Base-by-base conservation (phyloP, 768 basidiomycete genomes). In the Boletus rubescentipes region DNA sequence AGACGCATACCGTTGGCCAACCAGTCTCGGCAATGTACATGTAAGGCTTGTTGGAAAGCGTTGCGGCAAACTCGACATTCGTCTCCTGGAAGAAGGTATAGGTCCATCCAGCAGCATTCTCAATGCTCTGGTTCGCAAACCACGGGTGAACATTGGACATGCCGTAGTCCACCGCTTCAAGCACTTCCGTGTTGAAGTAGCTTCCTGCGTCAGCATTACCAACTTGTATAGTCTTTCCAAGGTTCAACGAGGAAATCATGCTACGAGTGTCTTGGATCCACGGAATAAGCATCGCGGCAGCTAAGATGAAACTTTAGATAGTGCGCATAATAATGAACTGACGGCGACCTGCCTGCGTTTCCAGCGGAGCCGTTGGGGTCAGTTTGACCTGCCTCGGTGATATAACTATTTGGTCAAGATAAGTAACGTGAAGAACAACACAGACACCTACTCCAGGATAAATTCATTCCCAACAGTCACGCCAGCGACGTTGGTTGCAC, bases 1-100 rank as follows among this genome's bases (percentile, higher is more conserved):
- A 16, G 29, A 41, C 14, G 63, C 79, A 46, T 70, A 89, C 88
- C 46, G 89, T 81, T 31, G 91, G 87, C 87, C 87, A 89, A 48
- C 90, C 90, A 14, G 94, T 97, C 77, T 99, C 97, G 1, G 96
- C 97, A 55, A 98, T 97, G 72, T 83, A 95, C 80, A 92, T 86
- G 41, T 76, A 66, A 0, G 94, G 93, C 5, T 81, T 77, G 68
- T 94, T 96, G 5, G 82, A n/a, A 20, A 89, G 75, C 0, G 58
- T 48, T 9, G 72, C 58, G 1, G 92, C 88, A n/a, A 73, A 65
- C 8, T 61, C 70, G 6, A 91, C 79, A 65, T 95, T 79, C n/a
- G 72, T 79, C 10, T 76, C 65, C 54, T 86, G 62, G 77, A 94
- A 97, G 77, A 91, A 98, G 0, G 79, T 61, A 16, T 74, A 75